Evolutionary conservation across 1,284 basidiomycete species (phyloP), one percentile per base, ranked within the genome.

Genomic region (Tylopilus orsonianus): DNA sequence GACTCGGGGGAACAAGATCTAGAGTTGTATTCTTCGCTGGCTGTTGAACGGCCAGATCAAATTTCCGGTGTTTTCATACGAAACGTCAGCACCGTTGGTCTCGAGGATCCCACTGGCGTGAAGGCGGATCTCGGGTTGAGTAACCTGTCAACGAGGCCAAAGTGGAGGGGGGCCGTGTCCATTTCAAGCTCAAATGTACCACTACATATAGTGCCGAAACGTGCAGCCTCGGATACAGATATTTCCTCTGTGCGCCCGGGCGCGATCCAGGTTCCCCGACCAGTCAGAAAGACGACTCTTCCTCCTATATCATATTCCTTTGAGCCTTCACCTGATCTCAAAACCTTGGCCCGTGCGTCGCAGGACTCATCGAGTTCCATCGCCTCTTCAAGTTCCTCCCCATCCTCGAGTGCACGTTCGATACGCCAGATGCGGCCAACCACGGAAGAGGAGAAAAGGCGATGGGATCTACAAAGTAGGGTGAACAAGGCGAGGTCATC

Each of bases 1-100:
- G 93, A 96, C 65, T 82, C 84, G 0, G 92, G 90, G 29, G 92
- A 95, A 63, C 91, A 93, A 59, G 93, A 95, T 67, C 71, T 95
- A 33, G 90, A 94, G 65, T 73, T 95, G 3, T 95, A 94, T 63
- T 73, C 85, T 8, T 71, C 78, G 50, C 62, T 93, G 18, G 90
- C 91, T 0, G 67, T 70, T 18, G 84, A 90, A 50, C 75, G 82
- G 14, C 85, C 88, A 0, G 54, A 68, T 8, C 85, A 87, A 60
- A 75, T 91, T 32, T 67, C 83, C 4, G 89, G 75, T 3, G 79
- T 95, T 34, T 90, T 90, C 67, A 82, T 95, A 41, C 78, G 91
- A 22, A 86, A 93, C 59, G 87, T 85, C 46, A 78, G 61, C 27
- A 57, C 56, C 8, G 59, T 65, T 6, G 67, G 70, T 4, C 63